These are phyloP conservation scores for Mycena polygramma DNA, from an alignment of 768 basidiomycete species.

Conservation along the genomic window DNA sequence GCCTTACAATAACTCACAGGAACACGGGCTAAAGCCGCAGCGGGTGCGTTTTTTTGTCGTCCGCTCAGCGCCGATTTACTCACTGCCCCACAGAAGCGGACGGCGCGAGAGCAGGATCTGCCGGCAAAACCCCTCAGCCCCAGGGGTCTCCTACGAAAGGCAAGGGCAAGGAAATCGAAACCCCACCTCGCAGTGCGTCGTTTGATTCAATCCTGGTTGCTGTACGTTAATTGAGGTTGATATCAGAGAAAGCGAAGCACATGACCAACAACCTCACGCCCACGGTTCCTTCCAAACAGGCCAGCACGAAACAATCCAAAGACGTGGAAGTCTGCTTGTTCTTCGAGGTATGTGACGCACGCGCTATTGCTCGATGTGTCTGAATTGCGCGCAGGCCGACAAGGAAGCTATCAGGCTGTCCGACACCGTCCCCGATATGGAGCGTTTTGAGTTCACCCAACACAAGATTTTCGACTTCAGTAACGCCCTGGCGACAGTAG, in stretches of 20 bases:
- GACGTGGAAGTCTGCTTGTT: neutral
- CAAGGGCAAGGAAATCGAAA: no score
- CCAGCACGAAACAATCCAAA: neutral
- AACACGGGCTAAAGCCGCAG: no score
- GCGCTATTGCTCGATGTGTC: neutral
- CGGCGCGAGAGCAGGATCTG: neutral
- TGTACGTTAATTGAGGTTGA: neutral
- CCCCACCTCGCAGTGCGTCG: neutral
- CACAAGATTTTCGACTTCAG: neutral
- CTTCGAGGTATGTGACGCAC: neutral
- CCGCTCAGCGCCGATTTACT: no score
- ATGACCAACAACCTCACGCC: neutral
- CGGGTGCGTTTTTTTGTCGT: no score
- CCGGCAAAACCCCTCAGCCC: no score
- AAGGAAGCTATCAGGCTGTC: neutral
- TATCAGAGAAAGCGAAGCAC: neutral
- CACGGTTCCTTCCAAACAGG: neutral
- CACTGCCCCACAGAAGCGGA: no score
- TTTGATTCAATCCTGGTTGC: neutral
- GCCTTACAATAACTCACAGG: no score
- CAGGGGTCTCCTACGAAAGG: no score
- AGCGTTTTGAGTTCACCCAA: neutral
- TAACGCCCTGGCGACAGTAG: neutral
- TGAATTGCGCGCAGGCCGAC: neutral
- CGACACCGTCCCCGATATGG: neutral